Base-by-base conservation (phyloP, 1,139 yeast genomes). In the Candida smagusa region DNA sequence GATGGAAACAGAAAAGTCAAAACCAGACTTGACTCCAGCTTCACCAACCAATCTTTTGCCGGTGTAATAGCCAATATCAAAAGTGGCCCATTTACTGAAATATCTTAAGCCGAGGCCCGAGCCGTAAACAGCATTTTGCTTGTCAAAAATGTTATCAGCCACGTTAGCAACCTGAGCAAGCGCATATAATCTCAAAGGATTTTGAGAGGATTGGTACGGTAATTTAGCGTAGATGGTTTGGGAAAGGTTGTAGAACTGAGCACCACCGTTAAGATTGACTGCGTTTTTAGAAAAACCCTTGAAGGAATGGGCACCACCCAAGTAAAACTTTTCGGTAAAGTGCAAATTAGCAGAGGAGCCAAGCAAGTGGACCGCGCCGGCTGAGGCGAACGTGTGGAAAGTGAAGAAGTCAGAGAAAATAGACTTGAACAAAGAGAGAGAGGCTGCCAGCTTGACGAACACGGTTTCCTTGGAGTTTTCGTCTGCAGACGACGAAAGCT, bases 61-160 rank as follows among this genome's bases (percentile, higher is more conserved):
- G 12, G 69, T 55, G 46, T 58, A 64, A 53, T 74, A 76, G 6
- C 77, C 76, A 30, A 72, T 50, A 45, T 74, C 75, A 42, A 75
- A 66, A 34, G 61, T 62, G 36, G 77, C 78, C 65, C 71, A 68
- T 30, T 65, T 56, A 46, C 66, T 66, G 46, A 67, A 56, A 48
- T 70, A 71, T 35, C 58, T 60, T 31, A 71, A 46, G 2, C 79
- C 79, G 39, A 68, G 57, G 3, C 77, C 77, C 28, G 66, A 58
- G 31, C 63, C 52, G 12, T 68, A 40, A 8, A 69, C 72, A 12
- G 57, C 49, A 12, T 53, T 46, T 7, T 48, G 43, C 6, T 11
- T 13, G 27, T 55, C 59, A 16, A 58, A 34, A 28, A 67, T 42
- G 39, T 63, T 58, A 40, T 65, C 51, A 16, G 63, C 54, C 7